Evolutionary conservation across 2,329 filamentous ascomycete species (phyloP), one percentile per base, ranked within the genome.

Genomic region (Fusarium secorum): DNA sequence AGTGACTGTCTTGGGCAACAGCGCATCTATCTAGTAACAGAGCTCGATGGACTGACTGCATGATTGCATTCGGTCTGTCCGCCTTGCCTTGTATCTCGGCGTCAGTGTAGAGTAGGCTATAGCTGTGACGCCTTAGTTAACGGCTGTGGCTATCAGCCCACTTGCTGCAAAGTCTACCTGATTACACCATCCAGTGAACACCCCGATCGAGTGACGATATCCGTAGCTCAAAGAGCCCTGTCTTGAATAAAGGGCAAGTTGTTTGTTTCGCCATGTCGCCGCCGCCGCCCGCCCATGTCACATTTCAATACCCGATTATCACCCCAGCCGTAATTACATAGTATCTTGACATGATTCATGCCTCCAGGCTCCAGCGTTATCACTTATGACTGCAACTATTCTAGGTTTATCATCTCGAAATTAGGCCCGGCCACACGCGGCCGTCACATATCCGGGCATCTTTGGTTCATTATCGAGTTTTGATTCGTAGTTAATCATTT

Each of bases 401-500:
- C 58, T 60, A 59, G 48, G 68, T 39, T 57, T 42, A 39, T 71
- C 53, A 55, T 51, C 41, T 66, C 41, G 73, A 68, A 53, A 68
- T 66, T 75, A 65, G 63, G 60, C 68, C 65, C 63, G 59, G 59
- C 57, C 62, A 63, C 55, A 68, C 32, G 58, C 56, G 45, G 41
- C 60, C 60, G 64, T 74, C 73, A 66, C 66, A 68, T 66, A 58
- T 64, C 64, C 51, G 51, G 33, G 15, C 42, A 58, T 67, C 42
- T 55, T 35, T 41, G n/a, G 51, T 52, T 32, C 53, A 36, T 57
- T 54, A 30, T 46, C 26, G 18, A 20, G 45, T 20, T 62, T 63
- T 73, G 69, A 75, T 75, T 75, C 64, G 73, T 56, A 48, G 22
- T 74, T 67, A 60, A 55, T 54, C 30, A 39, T 32, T 33, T 54